A percentile compares a stretch with the other conserved stretches of the same genome.
These are phyloP conservation scores for Podaxis sp. DNA, from an alignment of 768 basidiomycete genomes.

Conservation along the genomic window DNA sequence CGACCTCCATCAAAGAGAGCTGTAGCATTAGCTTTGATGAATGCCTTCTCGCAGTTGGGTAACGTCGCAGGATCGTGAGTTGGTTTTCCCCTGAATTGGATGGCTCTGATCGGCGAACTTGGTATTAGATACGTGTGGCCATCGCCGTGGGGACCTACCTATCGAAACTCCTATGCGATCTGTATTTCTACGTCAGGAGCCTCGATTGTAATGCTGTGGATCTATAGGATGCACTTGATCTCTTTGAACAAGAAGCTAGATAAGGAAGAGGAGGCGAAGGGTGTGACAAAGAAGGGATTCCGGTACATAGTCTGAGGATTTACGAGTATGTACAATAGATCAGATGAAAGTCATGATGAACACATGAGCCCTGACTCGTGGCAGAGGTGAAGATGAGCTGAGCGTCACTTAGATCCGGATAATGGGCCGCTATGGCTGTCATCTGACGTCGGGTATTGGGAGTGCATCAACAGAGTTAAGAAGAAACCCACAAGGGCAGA, in stretches of 20 bases:
- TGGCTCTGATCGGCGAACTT: constrained; percentile 12
- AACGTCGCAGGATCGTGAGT: constrained; percentile 82
- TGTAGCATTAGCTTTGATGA: constrained; percentile 77
- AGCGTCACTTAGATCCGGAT: constrained; percentile 9
- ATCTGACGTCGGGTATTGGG: constrained; percentile 1
- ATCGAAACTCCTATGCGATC: constrained; percentile 68
- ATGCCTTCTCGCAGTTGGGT: constrained; percentile 80
- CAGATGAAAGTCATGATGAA: constrained; percentile 11
- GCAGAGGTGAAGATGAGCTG: background rate
- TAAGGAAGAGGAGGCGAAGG: constrained; percentile 37
- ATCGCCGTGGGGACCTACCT: constrained; percentile 63
- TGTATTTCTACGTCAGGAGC: constrained; percentile 60
- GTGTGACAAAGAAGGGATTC: constrained; percentile 42
- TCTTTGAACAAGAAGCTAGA: constrained; percentile 38
- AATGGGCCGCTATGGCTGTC: background rate
- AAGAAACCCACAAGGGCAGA: background rate
- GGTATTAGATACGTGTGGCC: constrained; percentile 64
- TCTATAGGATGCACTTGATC: constrained; percentile 44
- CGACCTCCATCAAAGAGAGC: constrained; percentile 81
- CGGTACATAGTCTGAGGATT: constrained; percentile 41
- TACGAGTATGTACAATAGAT: constrained; percentile 10
- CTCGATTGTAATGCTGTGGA: constrained; percentile 52
- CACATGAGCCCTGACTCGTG: background rate
- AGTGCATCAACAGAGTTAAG: background rate
- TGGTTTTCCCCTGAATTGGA: background rate